Evolutionary conservation across 1,284 basidiomycete genomes (phyloP), one percentile per base, ranked within the genome.

Genomic region (Laetiporus sulphureus): DNA sequence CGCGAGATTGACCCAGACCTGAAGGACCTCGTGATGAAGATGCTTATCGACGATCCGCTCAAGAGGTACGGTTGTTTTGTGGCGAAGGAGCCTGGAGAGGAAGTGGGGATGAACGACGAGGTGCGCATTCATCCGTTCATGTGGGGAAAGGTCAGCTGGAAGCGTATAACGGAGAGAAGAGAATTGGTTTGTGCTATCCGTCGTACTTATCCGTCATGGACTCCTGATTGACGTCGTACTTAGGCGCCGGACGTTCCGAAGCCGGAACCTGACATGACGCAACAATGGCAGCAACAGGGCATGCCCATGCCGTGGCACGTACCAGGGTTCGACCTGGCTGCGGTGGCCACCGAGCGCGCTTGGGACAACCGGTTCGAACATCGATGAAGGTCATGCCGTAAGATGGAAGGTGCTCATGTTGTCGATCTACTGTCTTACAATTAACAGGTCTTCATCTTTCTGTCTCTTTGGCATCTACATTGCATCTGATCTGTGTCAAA

Each of bases 121-220:
- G 36, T 57, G 3, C 49, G 54, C 8, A 18, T 21, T 4, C 53
- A 57, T 22, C 41, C 42, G 2, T 55, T 72, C 24, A 52, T 57
- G 47, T 41, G 50, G 38, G 46, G 51, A 41, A 60, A 60, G 29
- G 57, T 76, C 11, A 61, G 69, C 38, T 75, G 72, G 73, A 52
- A 51, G n/a, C 66, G 61, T 49, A 63, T 75, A 57, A 43, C 59
- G 2, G 48, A 52, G 2, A 63, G 65, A 23, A 52, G 58, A 35
- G 73, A 73, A 42, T 42, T 67, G 23, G 73, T 74, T 51, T 37
- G 73, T 60, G 27, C 24, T 19, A 36, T 32, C 13, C 19, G 3
- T 11, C 13, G 3, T 5, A 30, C 22, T 23, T 32, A 32, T 36
- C 32, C 19, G 7, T 40, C 33, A 32, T 19, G 20, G 13, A 15